These are phyloP conservation scores for Fusarium circinatum DNA, from an alignment of 2,329 filamentous ascomycete species.

Conservation along the genomic window DNA sequence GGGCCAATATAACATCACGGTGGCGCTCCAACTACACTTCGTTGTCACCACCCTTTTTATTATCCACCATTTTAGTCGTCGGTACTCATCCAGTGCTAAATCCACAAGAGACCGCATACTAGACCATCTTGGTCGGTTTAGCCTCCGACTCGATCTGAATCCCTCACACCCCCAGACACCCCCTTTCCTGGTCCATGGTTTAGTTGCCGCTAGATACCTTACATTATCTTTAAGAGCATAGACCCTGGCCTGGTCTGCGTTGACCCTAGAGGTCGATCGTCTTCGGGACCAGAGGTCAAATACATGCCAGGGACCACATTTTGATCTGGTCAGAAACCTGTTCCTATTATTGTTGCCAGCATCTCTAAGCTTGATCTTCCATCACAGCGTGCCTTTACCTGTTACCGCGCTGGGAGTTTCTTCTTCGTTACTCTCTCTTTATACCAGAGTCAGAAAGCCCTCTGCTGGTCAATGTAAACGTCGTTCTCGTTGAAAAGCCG, in stretches of 20 bases:
- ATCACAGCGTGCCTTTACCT: background rate
- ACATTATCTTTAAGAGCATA: slow-evolving; percentile 39
- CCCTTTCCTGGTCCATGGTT: slow-evolving; percentile 38
- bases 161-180: slow-evolving; percentile 31
- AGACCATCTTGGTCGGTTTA: slow-evolving; percentile 31
- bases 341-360: slow-evolving; percentile 8
- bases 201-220: slow-evolving; percentile 42
- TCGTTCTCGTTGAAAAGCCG: background rate
- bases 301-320: slow-evolving; percentile 39
- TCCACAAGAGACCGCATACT: slow-evolving; percentile 35
- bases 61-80: slow-evolving; percentile 42
- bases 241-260: slow-evolving; percentile 40
- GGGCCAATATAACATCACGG: slow-evolving; percentile 38
- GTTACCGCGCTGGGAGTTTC: background rate
- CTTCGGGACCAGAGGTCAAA: slow-evolving; percentile 39
- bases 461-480: background rate
- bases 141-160: slow-evolving; percentile 33
- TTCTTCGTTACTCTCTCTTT: background rate
- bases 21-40: slow-evolving; percentile 39
- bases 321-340: slow-evolving; percentile 13
- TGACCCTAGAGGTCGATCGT: slow-evolving; percentile 42
- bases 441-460: background rate
- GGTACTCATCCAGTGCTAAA: slow-evolving; percentile 35
- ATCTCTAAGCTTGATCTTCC: slow-evolving; percentile 4
- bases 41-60: slow-evolving; percentile 39